phyloP scores from a whole-genome alignment of 208 protist genomes.

The Crithidia mellificae region DNA sequence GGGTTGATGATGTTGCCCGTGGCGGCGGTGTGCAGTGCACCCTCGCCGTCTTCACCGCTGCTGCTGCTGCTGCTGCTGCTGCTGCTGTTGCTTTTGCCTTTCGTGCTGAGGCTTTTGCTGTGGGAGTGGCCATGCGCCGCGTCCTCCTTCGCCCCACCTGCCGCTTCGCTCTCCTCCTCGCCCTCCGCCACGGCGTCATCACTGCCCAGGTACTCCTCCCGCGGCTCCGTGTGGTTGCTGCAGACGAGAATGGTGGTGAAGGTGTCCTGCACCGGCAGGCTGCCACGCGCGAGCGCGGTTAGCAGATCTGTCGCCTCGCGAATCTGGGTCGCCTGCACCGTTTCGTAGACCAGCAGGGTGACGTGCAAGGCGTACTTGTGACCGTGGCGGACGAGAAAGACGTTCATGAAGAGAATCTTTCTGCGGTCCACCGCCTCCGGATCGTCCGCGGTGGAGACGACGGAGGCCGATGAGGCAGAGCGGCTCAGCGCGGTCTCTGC shows the following conservation, averaged over 20 bases:
- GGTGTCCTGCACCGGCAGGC: constrained; percentile 63
- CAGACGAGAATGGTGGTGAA: constrained; percentile 52
- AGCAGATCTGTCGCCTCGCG: constrained; percentile 44
- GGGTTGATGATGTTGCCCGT: constrained; percentile 48
- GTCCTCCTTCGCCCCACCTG: background rate
- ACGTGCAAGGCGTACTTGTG: constrained; percentile 80
- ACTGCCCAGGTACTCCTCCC: constrained; percentile 22
- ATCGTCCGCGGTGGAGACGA: constrained; percentile 14
- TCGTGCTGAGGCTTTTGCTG: background rate
- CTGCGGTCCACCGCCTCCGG: constrained; percentile 12
- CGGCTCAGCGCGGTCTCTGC: background rate
- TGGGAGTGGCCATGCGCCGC: background rate
- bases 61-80: background rate
- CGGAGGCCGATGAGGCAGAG: background rate
- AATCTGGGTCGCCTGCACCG: constrained; percentile 41
- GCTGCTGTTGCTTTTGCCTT: background rate
- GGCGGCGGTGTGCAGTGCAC: constrained; percentile 21
- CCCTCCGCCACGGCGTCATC: constrained; percentile 8
- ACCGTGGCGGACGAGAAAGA: constrained; percentile 85
- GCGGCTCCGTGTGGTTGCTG: constrained; percentile 37
- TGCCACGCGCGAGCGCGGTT: constrained; percentile 47
- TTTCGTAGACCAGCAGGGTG: constrained; percentile 59
- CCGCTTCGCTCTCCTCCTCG: background rate
- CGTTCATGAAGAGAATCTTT: constrained; percentile 66
- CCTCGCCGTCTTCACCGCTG: constrained; percentile 5